Base-by-base conservation (phyloP, 352 stramenopile species). In the Pseudoperonospora humuli region DNA sequence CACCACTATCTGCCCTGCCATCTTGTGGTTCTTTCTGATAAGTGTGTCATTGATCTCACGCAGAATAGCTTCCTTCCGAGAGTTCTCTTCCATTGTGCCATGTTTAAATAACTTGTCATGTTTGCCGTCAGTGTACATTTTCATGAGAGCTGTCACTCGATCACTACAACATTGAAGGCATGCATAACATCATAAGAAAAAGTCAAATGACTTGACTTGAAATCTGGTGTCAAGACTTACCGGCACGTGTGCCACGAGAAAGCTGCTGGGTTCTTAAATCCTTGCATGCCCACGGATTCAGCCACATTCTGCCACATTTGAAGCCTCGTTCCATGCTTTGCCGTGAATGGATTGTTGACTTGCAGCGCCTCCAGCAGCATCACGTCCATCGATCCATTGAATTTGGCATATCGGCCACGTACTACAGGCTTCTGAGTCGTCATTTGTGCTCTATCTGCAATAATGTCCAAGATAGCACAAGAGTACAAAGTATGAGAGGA, bases 41-140 rank as follows among this genome's bases (percentile, higher is more conserved):
- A 87, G 57, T 3, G 55, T 59, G 18, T 69, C 31, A 29, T 71
- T 79, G 34, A 88, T 61, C 39, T 86, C 73, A 1, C 71, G 50
- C 52, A 90, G 25, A 45, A 90, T 80, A 7, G 49, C 26, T 42
- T 86, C 75, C 40, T 90, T 90, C 19, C 64, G 68, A 15, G 58
- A 45, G 37, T 86, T 86, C 19, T 90, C 75, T 25, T 87, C 75
- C 35, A 70, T 67, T 1, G 66, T 70, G 7, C 77, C 73, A 45
- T 87, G 69, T 50, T 87, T 87, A 70, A 84, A 88, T 50, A 91
- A 63, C 59, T 87, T 88, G 39, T 91, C 74, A 59, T 81, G 67
- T 54, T 88, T 86, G 48, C 68, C 75, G 41, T 86, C 75, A 9
- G 72, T 65, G 27, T 83, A 86, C 62, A 86, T 68, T 29, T 88